These are phyloP conservation scores for Rhodomyrtus tomentosa DNA, from an alignment of 345 rosid genomes.

Conservation along the genomic window DNA sequence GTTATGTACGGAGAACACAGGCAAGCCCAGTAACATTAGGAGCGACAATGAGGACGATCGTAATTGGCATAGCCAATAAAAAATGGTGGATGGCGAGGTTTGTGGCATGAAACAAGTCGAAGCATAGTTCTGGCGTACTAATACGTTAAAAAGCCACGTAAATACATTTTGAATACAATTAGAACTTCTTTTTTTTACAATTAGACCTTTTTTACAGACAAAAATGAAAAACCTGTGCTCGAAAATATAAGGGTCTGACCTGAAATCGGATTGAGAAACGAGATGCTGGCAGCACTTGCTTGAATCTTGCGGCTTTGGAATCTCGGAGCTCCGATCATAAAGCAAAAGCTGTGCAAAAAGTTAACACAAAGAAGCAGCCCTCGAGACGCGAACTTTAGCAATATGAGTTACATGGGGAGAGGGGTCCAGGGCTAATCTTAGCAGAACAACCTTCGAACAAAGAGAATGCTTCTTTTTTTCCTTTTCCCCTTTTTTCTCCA, in stretches of 20 bases:
- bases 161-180: background rate
- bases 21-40: background rate
- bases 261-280: background rate
- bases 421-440: background rate
- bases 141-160: background rate
- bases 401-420: background rate
- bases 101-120: background rate
- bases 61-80: background rate
- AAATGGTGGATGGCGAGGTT: background rate
- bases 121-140: background rate
- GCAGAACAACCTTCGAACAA: background rate
- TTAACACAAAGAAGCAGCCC: background rate
- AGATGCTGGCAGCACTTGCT: too few species aligned
- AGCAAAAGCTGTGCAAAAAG: background rate
- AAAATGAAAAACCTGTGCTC: background rate
- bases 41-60: background rate
- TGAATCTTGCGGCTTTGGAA: background rate
- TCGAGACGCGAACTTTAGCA: background rate
- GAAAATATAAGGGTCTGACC: background rate
- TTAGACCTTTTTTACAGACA: background rate
- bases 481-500: background rate
- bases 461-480: background rate
- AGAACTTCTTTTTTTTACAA: too few species aligned
- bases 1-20: background rate
- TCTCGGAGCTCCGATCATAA: background rate